Evolutionary conservation across 1,284 basidiomycete genomes (phyloP).

Genomic region (Singerocomus rubriflavus): DNA sequence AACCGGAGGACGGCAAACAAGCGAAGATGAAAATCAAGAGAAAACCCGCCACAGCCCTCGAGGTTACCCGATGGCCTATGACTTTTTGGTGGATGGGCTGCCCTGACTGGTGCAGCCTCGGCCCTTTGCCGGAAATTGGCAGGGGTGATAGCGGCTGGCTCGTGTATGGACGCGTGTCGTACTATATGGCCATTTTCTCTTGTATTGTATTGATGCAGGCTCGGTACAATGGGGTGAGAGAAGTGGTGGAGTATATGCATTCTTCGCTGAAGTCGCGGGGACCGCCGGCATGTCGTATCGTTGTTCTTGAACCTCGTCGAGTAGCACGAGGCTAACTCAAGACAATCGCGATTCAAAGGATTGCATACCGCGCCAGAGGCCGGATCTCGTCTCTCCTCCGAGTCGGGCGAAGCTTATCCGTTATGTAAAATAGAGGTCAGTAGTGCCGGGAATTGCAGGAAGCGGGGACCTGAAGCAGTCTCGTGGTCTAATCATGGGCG

Average conservation of each 20-base stretch:
- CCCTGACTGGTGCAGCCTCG: too few relatives aligned
- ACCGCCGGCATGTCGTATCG: neutral
- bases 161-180: too few relatives aligned
- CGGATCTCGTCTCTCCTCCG: neutral
- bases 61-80: too few relatives aligned
- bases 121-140: too few relatives aligned
- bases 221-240: neutral
- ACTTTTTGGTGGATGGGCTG: too few relatives aligned
- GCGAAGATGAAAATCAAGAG: too few relatives aligned
- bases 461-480: neutral
- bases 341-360: neutral
- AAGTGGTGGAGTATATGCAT: neutral
- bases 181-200: neutral
- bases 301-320: neutral
- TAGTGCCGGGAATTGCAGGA: neutral
- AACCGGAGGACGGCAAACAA: too few relatives aligned
- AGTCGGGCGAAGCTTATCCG: neutral
- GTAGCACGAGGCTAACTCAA: neutral
- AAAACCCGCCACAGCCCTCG: too few relatives aligned
- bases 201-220: neutral
- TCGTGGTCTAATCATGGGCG: too few relatives aligned
- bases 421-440: neutral
- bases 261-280: neutral
- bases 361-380: neutral
- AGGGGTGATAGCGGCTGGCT: too few relatives aligned